These are phyloP conservation scores for Tricholomella constricta DNA, from an alignment of 768 basidiomycete species.

Conservation along the genomic window DNA sequence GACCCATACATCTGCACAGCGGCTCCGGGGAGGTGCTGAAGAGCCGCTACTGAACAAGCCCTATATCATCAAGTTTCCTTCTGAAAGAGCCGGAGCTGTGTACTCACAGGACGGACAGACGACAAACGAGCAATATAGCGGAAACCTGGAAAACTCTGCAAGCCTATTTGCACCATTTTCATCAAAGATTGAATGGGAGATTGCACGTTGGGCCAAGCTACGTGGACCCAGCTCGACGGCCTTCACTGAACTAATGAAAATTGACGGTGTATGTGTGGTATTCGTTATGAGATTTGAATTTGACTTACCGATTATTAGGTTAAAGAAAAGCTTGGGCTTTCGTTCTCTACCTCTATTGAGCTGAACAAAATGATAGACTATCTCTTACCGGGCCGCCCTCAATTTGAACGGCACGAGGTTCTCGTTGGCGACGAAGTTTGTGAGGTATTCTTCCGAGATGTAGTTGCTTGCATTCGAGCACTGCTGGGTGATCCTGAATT, in stretches of 20 bases:
- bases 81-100: too few relatives aligned
- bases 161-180: slow-evolving; percentile 34
- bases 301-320: slow-evolving; percentile 17
- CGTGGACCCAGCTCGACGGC: slow-evolving; percentile 37
- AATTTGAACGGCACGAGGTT: slow-evolving; percentile 28
- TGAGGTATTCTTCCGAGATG: slow-evolving; percentile 34
- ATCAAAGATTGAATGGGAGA: slow-evolving; percentile 38
- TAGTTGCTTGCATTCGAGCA: slow-evolving; percentile 35
- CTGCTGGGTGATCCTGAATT: slow-evolving; percentile 31
- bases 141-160: background rate
- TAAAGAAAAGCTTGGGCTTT: slow-evolving; percentile 23
- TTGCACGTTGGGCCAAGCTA: slow-evolving; percentile 43
- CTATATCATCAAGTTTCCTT: slow-evolving; percentile 1
- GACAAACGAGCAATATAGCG: background rate
- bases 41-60: slow-evolving; percentile 2
- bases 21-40: too few relatives aligned
- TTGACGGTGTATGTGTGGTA: slow-evolving; percentile 37
- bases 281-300: background rate
- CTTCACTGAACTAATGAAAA: slow-evolving; percentile 37
- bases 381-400: slow-evolving; percentile 23
- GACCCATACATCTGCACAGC: too few relatives aligned
- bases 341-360: slow-evolving; percentile 23
- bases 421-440: slow-evolving; percentile 27
- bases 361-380: slow-evolving; percentile 32
- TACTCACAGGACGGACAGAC: background rate